A percentile compares a stretch with the other conserved stretches of the same genome.
Evolutionary conservation across 768 basidiomycete genomes (phyloP).

Genomic region (Ramaria sp.): DNA sequence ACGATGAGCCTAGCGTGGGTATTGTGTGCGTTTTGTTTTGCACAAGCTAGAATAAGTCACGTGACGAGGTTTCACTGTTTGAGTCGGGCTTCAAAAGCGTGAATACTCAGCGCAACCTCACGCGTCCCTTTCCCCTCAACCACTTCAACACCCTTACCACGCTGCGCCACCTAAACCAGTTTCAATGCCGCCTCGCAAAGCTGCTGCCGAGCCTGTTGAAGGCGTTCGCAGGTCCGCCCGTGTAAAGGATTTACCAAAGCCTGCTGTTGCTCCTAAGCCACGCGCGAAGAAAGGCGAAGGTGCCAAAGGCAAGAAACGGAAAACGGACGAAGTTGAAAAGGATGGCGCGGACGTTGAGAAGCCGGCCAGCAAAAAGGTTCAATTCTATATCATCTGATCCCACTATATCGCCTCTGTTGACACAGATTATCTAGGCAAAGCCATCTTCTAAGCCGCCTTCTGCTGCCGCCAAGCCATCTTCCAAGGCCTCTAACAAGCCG

Average conservation of each 20-base stretch:
- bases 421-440: not conserved
- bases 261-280: not conserved
- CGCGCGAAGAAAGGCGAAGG: constrained; percentile 7
- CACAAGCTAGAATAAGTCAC: not conserved
- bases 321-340: constrained; percentile 6
- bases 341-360: not conserved
- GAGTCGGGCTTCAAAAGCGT: constrained; percentile 5
- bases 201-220: not conserved
- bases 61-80: constrained; percentile 7
- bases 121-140: constrained; percentile 3
- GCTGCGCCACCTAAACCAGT: not conserved
- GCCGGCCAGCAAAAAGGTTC: constrained; percentile 5
- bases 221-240: constrained; percentile 5
- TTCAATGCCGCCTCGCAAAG: constrained; percentile 3
- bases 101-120: not conserved
- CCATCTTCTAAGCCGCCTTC: constrained; percentile 1
- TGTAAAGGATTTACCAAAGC: constrained; percentile 4
- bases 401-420: not conserved
- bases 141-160: not conserved
- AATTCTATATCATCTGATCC: not conserved
- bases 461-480: constrained; percentile 1
- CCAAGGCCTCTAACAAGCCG: constrained; percentile 5
- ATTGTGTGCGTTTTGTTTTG: not conserved
- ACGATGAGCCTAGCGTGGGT: not conserved
- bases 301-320: constrained; percentile 4